Conservation (phyloP, 208 protist genomes). For the Wallacemonas sp. region DNA sequence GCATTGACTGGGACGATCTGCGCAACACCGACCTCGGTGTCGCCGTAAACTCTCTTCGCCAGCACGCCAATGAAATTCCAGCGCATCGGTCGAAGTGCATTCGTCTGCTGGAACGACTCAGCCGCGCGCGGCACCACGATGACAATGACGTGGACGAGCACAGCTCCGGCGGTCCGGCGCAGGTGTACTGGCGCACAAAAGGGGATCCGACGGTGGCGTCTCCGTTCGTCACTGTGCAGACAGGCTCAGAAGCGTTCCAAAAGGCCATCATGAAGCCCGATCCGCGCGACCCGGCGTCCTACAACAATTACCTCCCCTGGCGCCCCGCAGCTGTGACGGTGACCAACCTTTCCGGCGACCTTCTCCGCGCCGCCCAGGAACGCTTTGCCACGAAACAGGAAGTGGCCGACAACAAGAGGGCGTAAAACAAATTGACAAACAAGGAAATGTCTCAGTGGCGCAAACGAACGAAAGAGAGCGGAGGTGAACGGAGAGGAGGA, state of each 20-base stretch:
- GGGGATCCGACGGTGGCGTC: conserved; percentile 55
- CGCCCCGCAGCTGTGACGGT: conserved; percentile 46
- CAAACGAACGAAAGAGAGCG: too few species aligned
- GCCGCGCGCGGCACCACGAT: conserved; percentile 38
- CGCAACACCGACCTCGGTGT: conserved; percentile 62
- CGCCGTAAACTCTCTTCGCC: conserved; percentile 66
- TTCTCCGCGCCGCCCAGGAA: neutral
- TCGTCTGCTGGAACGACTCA: conserved; percentile 64
- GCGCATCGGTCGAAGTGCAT: conserved; percentile 70
- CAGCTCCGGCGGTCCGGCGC: conserved; percentile 13
- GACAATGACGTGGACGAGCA: neutral
- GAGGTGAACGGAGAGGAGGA: neutral
- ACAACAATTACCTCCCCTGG: conserved; percentile 65
- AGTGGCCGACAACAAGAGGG: neutral
- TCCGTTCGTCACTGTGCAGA: conserved; percentile 70
- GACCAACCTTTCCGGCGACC: conserved; percentile 59
- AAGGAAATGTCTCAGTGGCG: neutral
- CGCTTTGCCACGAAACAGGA: neutral
- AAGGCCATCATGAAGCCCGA: conserved; percentile 58
- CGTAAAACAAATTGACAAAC: neutral
- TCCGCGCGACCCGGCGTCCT: conserved; percentile 78
- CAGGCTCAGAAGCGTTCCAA: conserved; percentile 69
- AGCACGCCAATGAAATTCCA: conserved; percentile 45
- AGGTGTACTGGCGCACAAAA: conserved; percentile 65
- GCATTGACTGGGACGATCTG: conserved; percentile 70